Conservation (phyloP, 805 yeast genomes). For the Cyberlindnera xishuangbannaensis region DNA sequence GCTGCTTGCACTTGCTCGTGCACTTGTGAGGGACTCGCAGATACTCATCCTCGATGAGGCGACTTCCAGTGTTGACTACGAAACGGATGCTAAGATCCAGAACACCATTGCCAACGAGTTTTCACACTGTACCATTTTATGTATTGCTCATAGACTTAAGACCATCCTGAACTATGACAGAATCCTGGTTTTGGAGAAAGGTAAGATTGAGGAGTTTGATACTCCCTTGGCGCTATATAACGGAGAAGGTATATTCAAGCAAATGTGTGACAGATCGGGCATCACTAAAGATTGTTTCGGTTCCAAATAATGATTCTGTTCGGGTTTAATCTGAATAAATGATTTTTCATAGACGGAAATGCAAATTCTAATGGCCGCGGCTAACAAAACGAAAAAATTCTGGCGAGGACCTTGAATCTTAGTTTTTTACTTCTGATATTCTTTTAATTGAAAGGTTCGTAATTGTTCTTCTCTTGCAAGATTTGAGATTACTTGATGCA, state of each 20-base stretch:
- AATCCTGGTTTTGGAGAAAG: constrained; percentile 66
- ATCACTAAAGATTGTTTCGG: constrained; percentile 36
- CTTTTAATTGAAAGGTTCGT: too few species aligned
- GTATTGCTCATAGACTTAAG: constrained; percentile 83
- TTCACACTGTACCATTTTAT: constrained; percentile 63
- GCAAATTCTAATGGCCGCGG: too few species aligned
- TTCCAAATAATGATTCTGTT: too few species aligned
- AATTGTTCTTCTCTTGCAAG: too few species aligned
- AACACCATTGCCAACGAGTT: constrained; percentile 68
- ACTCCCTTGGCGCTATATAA: constrained; percentile 48
- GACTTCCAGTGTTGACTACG: constrained; percentile 75
- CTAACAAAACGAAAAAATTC: too few species aligned
- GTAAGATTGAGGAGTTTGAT: constrained; percentile 57
- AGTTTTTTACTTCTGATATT: too few species aligned
- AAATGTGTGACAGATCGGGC: constrained; percentile 50
- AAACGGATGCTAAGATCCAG: constrained; percentile 78
- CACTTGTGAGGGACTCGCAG: constrained; percentile 67
- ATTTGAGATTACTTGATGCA: too few species aligned
- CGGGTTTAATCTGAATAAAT: too few species aligned
- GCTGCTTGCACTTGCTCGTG: constrained; percentile 74
- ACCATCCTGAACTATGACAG: constrained; percentile 68
- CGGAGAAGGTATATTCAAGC: constrained; percentile 43
- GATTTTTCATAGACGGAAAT: too few species aligned
- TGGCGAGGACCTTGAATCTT: too few species aligned
- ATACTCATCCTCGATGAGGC: constrained; percentile 84